Conservation (phyloP, 2,329 filamentous ascomycete species). For the Colletotrichum acutatum region DNA sequence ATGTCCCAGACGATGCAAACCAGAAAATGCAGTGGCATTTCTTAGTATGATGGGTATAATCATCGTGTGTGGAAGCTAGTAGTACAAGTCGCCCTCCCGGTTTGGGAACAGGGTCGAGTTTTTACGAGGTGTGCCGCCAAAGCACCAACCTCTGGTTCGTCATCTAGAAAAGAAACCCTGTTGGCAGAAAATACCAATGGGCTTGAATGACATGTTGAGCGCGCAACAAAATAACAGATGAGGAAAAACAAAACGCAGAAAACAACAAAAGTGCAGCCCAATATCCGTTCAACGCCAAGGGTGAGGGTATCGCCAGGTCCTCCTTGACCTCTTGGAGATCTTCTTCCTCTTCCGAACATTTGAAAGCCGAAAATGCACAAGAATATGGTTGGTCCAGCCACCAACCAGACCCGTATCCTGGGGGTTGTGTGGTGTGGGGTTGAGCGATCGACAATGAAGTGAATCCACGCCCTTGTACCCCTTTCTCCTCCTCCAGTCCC, state of each 20-base stretch:
- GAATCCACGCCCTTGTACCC: neutral
- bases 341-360: constrained; percentile 23
- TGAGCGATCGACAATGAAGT: constrained; percentile 23
- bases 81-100: constrained; percentile 25
- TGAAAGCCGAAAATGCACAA: constrained; percentile 12
- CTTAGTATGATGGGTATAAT: constrained; percentile 33
- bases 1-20: constrained; percentile 20
- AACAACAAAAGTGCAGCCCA: constrained; percentile 6
- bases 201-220: constrained; percentile 13
- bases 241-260: neutral
- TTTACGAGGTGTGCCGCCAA: neutral
- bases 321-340: constrained; percentile 31
- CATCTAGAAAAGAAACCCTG: constrained; percentile 1
- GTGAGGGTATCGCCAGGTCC: constrained; percentile 37
- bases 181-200: constrained; percentile 5
- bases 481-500: neutral
- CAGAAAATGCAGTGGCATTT: constrained; percentile 18
- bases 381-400: constrained; percentile 20
- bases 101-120: neutral
- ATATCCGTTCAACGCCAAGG: constrained; percentile 32
- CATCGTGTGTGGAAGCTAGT: constrained; percentile 30
- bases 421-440: constrained; percentile 11
- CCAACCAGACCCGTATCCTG: constrained; percentile 14
- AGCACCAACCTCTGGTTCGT: constrained; percentile 3
- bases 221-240: constrained; percentile 8